Base-by-base conservation (phyloP, 805 yeast species). In the Hanseniaspora guilliermondii region DNA sequence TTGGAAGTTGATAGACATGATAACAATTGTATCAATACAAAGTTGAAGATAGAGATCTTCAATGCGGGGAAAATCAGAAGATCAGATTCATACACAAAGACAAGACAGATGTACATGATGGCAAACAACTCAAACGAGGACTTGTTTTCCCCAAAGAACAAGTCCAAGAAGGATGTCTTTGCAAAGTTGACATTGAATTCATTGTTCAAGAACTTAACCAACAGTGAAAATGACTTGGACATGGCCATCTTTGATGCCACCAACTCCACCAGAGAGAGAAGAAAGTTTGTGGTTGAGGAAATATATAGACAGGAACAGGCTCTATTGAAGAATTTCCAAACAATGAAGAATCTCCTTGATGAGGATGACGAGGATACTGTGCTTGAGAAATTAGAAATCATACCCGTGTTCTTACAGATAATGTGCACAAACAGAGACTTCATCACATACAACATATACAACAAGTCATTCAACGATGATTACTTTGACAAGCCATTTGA, bases 61-160 rank as follows among this genome's bases (percentile, higher is more conserved):
- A 84, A 84, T 62, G 91, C 86, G 19, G 91, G 91, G 2, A 77
- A 79, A 60, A 79, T 85, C 4, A 71, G 91, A 65, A 70, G 91
- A 60, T 76, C 73, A 60, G 76, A 77, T 60, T 75, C 76, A 40
- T 72, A 56, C 44, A 57, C 56, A 17, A 44, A 42, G 53, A 48
- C 47, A 14, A 57, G 55, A 47, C 55, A 42, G 49, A 59, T 62
- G 37, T 58, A 58, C 61, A 58, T 61, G 49, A 47, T 63, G 56
- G 64, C 72, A 5, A 61, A 61, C 44, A 61, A 64, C 41, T 64
- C 68, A 16, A 56, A 70, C n/a, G 65, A 65, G 56, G 77, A 76
- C 62, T 63, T 71, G 45, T 65, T 66, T 36, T 73, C 76, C 61
- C 62, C 68, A 1, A 71, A 75, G 52, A 70, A 75, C 49, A 65